These are phyloP conservation scores for Tuctoria greenei DNA, from an alignment of 176 grass and related monocot genomes.

Conservation along the genomic window DNA sequence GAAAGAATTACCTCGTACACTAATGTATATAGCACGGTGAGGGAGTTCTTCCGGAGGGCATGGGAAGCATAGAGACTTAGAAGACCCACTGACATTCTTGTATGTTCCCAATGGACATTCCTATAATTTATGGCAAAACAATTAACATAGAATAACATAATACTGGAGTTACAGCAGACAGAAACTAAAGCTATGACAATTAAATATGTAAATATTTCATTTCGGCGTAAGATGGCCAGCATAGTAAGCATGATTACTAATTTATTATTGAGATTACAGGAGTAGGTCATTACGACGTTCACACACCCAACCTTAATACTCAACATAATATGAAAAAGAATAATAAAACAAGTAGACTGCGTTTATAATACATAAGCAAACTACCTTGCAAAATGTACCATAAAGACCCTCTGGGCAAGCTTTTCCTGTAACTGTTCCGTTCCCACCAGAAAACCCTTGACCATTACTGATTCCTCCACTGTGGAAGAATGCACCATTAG, in stretches of 20 bases:
- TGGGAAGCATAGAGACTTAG: conserved; percentile 62
- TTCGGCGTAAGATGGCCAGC: no score
- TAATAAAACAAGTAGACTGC: no score
- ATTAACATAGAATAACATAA: no score
- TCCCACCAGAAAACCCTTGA: conserved; percentile 70
- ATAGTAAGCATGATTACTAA: no score
- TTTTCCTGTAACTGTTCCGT: conserved; percentile 89
- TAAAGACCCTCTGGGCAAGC: conserved; percentile 93
- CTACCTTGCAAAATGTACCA: conserved; percentile 97
- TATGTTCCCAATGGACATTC: conserved; percentile 94
- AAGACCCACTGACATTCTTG: conserved; percentile 95
- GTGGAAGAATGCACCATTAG: conserved; percentile 29
- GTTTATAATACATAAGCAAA: neutral
- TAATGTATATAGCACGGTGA: conserved; percentile 63
- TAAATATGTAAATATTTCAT: no score
- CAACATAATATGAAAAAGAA: no score
- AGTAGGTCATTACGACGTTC: no score
- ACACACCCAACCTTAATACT: no score
- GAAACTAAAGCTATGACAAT: no score
- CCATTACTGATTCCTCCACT: conserved; percentile 77
- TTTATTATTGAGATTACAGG: no score
- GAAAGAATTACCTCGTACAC: conserved; percentile 55
- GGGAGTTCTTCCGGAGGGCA: conserved; percentile 81
- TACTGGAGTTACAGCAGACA: no score
- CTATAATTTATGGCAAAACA: conserved; percentile 43